A percentile compares a stretch with the other conserved stretches of the same genome.
phyloP scores from a whole-genome alignment of 352 stramenopile genomes.

The Globisporangium cederbergense region DNA sequence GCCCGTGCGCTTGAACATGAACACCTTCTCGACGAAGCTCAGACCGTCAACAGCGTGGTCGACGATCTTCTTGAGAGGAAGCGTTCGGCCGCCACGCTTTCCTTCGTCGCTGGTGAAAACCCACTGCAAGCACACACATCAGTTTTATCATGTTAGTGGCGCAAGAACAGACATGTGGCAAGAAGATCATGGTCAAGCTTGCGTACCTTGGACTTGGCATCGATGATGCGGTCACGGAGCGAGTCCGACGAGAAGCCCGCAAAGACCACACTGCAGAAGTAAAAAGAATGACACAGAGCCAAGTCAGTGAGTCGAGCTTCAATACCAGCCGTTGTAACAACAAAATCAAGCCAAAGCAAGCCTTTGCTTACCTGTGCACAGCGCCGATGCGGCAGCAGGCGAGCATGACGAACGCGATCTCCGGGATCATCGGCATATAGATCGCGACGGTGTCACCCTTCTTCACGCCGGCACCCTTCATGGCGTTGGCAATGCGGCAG shows the following conservation, averaged over 20 bases:
- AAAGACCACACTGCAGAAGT: constrained; percentile 90
- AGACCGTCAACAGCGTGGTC: constrained; percentile 90
- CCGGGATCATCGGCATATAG: constrained; percentile 99
- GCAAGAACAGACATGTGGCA: not conserved
- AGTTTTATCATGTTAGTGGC: not conserved
- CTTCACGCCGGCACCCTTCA: constrained; percentile 60
- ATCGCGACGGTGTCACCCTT: constrained; percentile 92
- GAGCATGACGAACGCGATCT: constrained; percentile 97
- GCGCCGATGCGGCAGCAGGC: constrained; percentile 97
- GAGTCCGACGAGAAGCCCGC: constrained; percentile 94
- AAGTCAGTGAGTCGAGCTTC: not conserved
- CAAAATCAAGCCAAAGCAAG: not conserved
- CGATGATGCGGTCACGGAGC: constrained; percentile 93
- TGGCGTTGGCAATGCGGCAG: constrained; percentile 90
- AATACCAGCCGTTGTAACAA: not conserved
- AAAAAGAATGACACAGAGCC: not conserved
- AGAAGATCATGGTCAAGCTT: not conserved
- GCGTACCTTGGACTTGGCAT: constrained; percentile 51
- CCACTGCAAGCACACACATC: constrained; percentile 37
- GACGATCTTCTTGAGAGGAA: constrained; percentile 96
- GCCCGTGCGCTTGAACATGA: constrained; percentile 92
- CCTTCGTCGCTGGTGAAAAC: constrained; percentile 95
- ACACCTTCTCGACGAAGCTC: constrained; percentile 91
- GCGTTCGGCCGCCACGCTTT: constrained; percentile 88
- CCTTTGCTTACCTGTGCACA: constrained; percentile 60